These are phyloP conservation scores for Inga oerstediana DNA, from an alignment of 306 rosid genomes.

Conservation along the genomic window DNA sequence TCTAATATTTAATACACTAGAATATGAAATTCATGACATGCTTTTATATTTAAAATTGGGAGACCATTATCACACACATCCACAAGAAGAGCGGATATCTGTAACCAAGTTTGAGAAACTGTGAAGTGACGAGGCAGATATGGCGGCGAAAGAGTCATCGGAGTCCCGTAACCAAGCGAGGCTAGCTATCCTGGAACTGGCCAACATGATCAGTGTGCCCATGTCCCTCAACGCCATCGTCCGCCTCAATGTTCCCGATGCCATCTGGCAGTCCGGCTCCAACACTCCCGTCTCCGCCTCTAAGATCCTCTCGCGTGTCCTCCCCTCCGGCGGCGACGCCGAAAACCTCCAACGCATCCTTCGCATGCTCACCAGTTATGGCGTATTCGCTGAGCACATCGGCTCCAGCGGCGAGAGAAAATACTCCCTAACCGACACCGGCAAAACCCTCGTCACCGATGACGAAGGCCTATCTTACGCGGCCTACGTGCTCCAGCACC, in stretches of 20 bases:
- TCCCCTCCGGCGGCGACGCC: constrained; percentile 66
- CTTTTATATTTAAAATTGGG: too few species aligned
- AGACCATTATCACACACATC: background rate
- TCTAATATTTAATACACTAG: too few species aligned
- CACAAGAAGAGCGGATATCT: background rate
- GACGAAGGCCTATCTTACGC: constrained; percentile 65
- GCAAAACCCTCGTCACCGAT: constrained; percentile 73
- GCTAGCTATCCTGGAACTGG: constrained; percentile 65
- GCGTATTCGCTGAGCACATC: constrained; percentile 68
- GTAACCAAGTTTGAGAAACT: background rate
- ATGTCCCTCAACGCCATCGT: constrained; percentile 91
- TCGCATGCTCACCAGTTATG: constrained; percentile 77
- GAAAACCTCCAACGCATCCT: constrained; percentile 88
- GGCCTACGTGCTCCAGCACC: constrained; percentile 86
- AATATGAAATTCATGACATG: too few species aligned
- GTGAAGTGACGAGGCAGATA: background rate
- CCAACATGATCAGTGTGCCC: constrained; percentile 97
- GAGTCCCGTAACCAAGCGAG: constrained; percentile 61
- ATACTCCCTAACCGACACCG: constrained; percentile 76
- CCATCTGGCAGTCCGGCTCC: constrained; percentile 79
- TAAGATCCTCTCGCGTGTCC: constrained; percentile 55
- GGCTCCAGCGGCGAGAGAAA: constrained; percentile 41
- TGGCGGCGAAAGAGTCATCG: constrained; percentile 31
- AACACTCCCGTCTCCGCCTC: constrained; percentile 72
- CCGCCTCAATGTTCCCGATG: constrained; percentile 83